Base-by-base conservation (phyloP, 1,284 basidiomycete genomes). In the Ceratobasidium sp. region DNA sequence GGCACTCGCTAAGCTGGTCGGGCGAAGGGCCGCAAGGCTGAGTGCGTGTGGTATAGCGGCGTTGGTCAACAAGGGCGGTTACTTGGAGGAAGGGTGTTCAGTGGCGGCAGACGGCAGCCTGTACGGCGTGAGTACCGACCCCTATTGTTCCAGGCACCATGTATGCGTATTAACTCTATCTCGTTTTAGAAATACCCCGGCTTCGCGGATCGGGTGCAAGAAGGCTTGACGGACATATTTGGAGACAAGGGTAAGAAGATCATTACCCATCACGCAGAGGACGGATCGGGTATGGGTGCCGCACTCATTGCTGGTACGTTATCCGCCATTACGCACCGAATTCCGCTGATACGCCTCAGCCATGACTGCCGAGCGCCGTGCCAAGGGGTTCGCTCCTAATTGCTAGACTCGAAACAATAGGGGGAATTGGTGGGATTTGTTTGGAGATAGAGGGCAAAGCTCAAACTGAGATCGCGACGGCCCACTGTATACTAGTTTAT, bases 11-110 rank as follows among this genome's bases (percentile, higher is more conserved):
- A 89, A 90, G 75, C 84, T 98, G 40, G 93, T 97, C 55, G 93
- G 93, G n/a, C 85, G 90, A 22, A 88, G 95, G 31, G 92, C 95
- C 0, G 95, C 95, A 10, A 83, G 95, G 38, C 80, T 97, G 43
- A 93, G 91, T 54, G 87, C 95, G 0, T 98, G 95, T 75, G 95
- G 95, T 73, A 97, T 98, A 74, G 95, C 94, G 0, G 92, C 95
- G 27, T 93, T 98, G 74, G 94, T 94, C 38, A 88, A 87, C 79
- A 96, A 94, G 84, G 94, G 92, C 87, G 91, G 89, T 0, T 93
- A 93, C 76, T 81, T 97, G 5, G 94, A 96, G 4, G 87, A 93
- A 73, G 93, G 93, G 0, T 96, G 94, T 78, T 82, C 85, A 1
- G 93, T 97, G 35, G 95, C 93, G 58, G 94, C 94, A 1, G 95